phyloP scores from a whole-genome alignment of 257 asterid genomes.

The Solanum ossicruentum region DNA sequence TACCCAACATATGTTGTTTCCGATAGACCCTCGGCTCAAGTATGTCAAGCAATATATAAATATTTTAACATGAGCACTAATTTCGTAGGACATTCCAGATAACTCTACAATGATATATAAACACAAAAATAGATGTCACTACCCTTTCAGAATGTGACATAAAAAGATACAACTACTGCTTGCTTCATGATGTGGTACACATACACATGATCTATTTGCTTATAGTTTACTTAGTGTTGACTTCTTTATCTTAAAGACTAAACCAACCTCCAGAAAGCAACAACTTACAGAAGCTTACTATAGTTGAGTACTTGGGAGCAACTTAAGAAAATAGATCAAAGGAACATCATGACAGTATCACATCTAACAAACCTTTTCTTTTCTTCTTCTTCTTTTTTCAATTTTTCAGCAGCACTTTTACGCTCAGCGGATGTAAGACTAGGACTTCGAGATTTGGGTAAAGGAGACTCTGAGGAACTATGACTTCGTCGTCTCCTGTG shows the following conservation, averaged over 20 bases:
- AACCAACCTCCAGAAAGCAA: neutral
- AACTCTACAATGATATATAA: neutral
- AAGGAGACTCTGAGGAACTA: slow-evolving; percentile 53
- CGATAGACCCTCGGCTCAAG: neutral
- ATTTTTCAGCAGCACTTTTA: slow-evolving; percentile 40
- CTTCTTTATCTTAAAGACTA: neutral
- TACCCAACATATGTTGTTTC: neutral
- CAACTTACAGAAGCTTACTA: neutral
- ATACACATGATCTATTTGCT: neutral
- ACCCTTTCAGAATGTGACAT: neutral
- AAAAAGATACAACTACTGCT: neutral
- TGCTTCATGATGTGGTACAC: neutral
- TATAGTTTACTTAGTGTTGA: neutral
- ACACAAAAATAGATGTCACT: neutral
- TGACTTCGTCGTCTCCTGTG: slow-evolving; percentile 53
- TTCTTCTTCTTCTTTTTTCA: slow-evolving; percentile 65
- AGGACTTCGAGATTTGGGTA: slow-evolving; percentile 45
- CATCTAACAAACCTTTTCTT: slow-evolving; percentile 38
- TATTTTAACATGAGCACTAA: neutral
- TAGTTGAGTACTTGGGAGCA: neutral
- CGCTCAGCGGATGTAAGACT: slow-evolving; percentile 34
- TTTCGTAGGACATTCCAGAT: neutral
- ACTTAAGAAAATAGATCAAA: neutral
- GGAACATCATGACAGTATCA: neutral
- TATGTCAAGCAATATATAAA: neutral